These are phyloP conservation scores for Leccinum variicolor DNA, from an alignment of 768 basidiomycete species.

Conservation along the genomic window DNA sequence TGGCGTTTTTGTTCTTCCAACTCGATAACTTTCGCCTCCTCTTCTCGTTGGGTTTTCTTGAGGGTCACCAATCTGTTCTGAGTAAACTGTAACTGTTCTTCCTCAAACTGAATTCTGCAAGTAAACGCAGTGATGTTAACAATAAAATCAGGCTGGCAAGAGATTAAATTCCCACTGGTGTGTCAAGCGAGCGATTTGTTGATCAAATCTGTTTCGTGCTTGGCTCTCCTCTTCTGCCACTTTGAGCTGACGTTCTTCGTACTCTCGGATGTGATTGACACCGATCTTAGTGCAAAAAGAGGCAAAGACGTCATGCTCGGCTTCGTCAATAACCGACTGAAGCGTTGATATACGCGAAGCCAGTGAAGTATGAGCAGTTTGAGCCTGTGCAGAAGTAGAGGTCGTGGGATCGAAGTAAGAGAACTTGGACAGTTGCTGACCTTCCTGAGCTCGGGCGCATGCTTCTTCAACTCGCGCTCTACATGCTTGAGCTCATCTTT, in stretches of 20 bases:
- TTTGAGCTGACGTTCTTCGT: conserved; percentile 88
- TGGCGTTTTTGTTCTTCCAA: conserved; percentile 53
- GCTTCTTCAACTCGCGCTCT: conserved; percentile 63
- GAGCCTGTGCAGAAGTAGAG: conserved; percentile 40
- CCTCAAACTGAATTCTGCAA: conserved; percentile 74
- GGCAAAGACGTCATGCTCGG: conserved; percentile 77
- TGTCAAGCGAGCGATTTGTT: conserved; percentile 78
- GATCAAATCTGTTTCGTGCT: conserved; percentile 76
- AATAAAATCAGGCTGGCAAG: background rate
- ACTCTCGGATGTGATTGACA: conserved; percentile 83
- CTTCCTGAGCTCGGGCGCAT: conserved; percentile 69
- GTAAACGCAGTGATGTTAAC: conserved; percentile 2
- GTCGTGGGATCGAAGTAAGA: background rate
- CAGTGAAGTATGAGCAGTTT: conserved; percentile 48
- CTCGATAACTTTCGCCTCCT: conserved; percentile 50
- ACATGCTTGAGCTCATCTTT: conserved; percentile 84
- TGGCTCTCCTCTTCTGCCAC: conserved; percentile 87
- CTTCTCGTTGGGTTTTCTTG: conserved; percentile 47
- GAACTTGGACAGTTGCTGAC: conserved; percentile 32
- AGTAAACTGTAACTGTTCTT: conserved; percentile 63
- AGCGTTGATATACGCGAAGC: conserved; percentile 54
- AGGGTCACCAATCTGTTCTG: conserved; percentile 62
- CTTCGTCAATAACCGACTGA: conserved; percentile 57
- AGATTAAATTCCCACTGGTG: conserved; percentile 63
- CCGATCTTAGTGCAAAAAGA: conserved; percentile 78